Evolutionary conservation across 805 yeast species (phyloP), one percentile per base, ranked within the genome.

Genomic region (Candida ponderosae): DNA sequence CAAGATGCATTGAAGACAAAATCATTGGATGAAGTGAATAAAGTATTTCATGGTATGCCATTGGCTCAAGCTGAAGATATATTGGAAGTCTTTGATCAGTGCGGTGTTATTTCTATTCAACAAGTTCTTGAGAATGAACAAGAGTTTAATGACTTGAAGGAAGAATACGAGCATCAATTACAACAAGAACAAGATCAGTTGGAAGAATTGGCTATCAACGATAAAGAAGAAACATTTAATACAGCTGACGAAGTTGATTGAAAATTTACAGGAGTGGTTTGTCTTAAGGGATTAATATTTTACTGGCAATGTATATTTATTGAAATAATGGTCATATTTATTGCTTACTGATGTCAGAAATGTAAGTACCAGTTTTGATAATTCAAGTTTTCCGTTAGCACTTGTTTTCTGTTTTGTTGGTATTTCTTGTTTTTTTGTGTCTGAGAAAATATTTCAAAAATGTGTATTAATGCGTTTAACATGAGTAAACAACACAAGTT

Each of bases 41-140:
- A 76, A 47, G 90, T 85, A 2, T 85, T 90, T 57, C 90, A 81
- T 2, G 65, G 67, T 7, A 71, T 84, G 71, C 67, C 76, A 18
- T 66, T 89, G 4, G 82, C 70, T 10, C 89, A 85, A 29, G 96
- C 96, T 6, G 97, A 90, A 56, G 57, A 62, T 8, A 68, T 84
- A 7, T 70, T 90, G 46, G 89, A 79, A 42, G 56, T 76, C 35
- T 79, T 90, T 52, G 81, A 86, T 47, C 76, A 80, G 50, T 81
- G 88, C 51, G 88, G 85, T 10, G 88, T 87, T 24, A 79, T 90
- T 51, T 87, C 90, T 27, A 78, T 90, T 29, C 83, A 79, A 47
- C 95, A 82, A 0, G 60, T 81, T 28, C 59, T 83, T 37, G 93
- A 84, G 46, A 76, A 82, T 53, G 88, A 81, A 53, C 65, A 72